These are phyloP conservation scores for Rhizoclosmatium globosum DNA, from an alignment of 192 early-diverging fungal genomes.

Conservation along the genomic window DNA sequence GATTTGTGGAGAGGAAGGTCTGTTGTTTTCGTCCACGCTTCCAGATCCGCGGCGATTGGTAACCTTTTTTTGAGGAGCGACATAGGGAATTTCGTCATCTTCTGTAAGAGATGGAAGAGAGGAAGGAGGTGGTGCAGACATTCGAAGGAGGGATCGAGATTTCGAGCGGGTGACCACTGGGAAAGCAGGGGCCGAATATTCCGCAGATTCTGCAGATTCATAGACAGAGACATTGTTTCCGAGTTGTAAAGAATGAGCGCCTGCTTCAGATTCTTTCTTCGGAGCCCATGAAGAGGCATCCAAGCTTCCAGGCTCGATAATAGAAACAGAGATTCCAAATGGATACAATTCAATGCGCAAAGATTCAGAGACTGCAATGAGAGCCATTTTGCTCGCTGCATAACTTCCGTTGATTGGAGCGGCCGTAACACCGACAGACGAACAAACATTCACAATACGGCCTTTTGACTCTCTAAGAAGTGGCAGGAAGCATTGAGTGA, in stretches of 20 bases:
- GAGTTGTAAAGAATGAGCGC: slow-evolving; percentile 15
- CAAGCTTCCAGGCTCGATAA: slow-evolving; percentile 49
- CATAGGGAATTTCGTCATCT: slow-evolving; percentile 31
- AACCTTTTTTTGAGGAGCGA: slow-evolving; percentile 3
- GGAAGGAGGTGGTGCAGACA: slow-evolving; percentile 18
- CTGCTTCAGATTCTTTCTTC: neutral
- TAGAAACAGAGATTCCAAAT: slow-evolving; percentile 50
- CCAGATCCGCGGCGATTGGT: slow-evolving; percentile 27
- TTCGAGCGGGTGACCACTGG: neutral
- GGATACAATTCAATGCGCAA: slow-evolving; percentile 51
- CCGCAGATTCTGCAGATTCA: neutral
- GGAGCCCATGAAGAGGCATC: slow-evolving; percentile 25
- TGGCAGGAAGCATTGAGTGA: slow-evolving; percentile 51
- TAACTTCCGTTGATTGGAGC: slow-evolving; percentile 54
- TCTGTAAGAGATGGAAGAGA: slow-evolving; percentile 9
- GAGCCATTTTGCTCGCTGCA: slow-evolving; percentile 50
- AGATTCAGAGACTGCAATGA: slow-evolving; percentile 50
- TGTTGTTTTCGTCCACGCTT: slow-evolving; percentile 22
- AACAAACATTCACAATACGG: slow-evolving; percentile 56
- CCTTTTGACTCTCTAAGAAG: slow-evolving; percentile 44
- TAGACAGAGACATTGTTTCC: neutral
- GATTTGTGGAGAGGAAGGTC: slow-evolving; percentile 11
- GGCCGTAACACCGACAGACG: slow-evolving; percentile 43
- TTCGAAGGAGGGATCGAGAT: slow-evolving; percentile 9
- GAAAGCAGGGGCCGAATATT: neutral